Evolutionary conservation across 441 rosid species (phyloP), one percentile per base, ranked within the genome.

Genomic region (Populus hybrid): DNA sequence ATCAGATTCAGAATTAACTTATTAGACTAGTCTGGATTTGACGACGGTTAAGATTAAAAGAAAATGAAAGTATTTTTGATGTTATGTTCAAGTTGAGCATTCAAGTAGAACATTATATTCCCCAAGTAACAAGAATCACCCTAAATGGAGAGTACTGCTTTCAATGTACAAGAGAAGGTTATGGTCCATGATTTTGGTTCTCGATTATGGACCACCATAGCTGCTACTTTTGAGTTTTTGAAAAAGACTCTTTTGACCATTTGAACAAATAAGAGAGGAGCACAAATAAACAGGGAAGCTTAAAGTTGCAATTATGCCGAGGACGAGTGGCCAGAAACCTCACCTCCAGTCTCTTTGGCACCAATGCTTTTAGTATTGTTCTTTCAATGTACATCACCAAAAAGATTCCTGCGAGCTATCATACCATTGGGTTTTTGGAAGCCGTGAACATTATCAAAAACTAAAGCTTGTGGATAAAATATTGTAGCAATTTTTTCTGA

Each of bases 311-410:
- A 35, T 69, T 7, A 12, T 53, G 8, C 3, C 26, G 6, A 53
- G 8, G 18, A 16, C 28, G 57, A 46, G 18, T 0, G 20, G 10
- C 59, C 24, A 3, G 14, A 20, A 30, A 9, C 36, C 36, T 40
- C 46, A 10, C 72, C 53, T 78, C 80, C 80, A 75, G 46, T 61
- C 42, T 68, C 11, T 42, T 81, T 63, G 82, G 72, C 81, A 78
- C 81, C 87, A 21, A 12, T 75, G 82, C 84, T 82, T 86, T 79
- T 70, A 14, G 2, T 36, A 50, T n/a, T 63, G 69, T 68, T 10
- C 57, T 28, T 9, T 38, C 38, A 18, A 2, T 36, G 14, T 28
- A 64, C 61, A 40, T 38, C 42, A 21, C 21, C 8, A 67, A 78
- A 38, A 46, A 72, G 74, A 76, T 86, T 83, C 82, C 75, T 30